Percentiles rank a stretch among this genome's conserved stretches.
These are phyloP conservation scores for Leccinum arenicola DNA, from an alignment of 768 basidiomycete species.

Conservation along the genomic window DNA sequence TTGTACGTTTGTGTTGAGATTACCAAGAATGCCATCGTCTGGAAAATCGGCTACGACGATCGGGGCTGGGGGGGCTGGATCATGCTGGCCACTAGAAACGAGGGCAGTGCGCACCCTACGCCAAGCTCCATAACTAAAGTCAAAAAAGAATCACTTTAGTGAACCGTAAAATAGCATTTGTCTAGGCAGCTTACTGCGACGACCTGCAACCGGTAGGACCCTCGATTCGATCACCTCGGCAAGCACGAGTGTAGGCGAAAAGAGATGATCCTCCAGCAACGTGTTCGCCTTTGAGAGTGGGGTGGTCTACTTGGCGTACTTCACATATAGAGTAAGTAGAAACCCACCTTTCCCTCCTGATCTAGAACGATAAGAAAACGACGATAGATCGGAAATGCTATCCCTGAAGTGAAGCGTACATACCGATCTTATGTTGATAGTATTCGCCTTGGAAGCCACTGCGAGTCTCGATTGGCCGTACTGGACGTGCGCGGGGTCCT, in stretches of 20 bases:
- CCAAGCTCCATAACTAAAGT: conserved; percentile 66
- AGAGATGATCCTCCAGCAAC: conserved; percentile 69
- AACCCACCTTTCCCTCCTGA: conserved; percentile 60
- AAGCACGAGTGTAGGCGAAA: conserved; percentile 65
- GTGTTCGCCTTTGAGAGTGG: conserved; percentile 53
- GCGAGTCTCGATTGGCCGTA: conserved; percentile 56
- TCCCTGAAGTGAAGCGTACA: conserved; percentile 1
- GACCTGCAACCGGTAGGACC: conserved; percentile 40
- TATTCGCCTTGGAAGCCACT: conserved; percentile 54
- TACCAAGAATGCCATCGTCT: conserved; percentile 56
- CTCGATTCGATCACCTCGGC: conserved; percentile 63
- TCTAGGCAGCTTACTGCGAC: conserved; percentile 36
- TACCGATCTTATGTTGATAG: background rate
- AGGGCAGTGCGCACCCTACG: conserved; percentile 66
- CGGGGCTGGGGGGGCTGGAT: conserved; percentile 43
- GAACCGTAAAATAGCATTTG: background rate
- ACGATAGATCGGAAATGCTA: conserved; percentile 1
- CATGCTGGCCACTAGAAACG: conserved; percentile 51
- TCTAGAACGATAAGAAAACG: background rate
- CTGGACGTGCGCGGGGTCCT: conserved; percentile 42
- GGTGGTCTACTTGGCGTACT: background rate
- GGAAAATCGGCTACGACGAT: conserved; percentile 71
- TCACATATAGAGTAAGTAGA: conserved; percentile 6
- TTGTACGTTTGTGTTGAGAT: conserved; percentile 53
- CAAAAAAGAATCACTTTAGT: background rate